Evolutionary conservation across 164 flowering plant genomes (phyloP), one percentile per base, ranked within the genome.

Genomic region (Stephania cephalantha): DNA sequence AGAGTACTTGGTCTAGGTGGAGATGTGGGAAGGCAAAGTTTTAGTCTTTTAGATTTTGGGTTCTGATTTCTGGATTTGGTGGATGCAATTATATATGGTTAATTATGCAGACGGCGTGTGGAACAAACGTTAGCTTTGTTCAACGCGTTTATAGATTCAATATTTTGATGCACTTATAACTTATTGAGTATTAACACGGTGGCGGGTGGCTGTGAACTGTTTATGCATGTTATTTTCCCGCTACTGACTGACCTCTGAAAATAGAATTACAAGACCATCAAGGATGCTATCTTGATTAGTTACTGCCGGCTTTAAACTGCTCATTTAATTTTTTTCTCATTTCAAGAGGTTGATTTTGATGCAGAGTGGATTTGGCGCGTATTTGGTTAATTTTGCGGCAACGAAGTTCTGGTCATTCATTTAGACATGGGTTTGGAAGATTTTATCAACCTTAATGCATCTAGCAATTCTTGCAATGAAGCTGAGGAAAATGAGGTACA

Each of bases 401-500:
- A 35, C 5, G 30, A 69, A 53, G n/a, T 71, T 66, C 12, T 61
- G 9, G 30, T 63, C 61, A 25, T 63, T 69, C n/a, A 7, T 70
- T 48, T 68, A 35, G 75, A 69, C 61, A 91, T 90, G 94, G 91
- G 74, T 35, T 70, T 77, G 45, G 89, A 84, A 81, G 88, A 88
- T 69, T 71, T 80, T 15, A 84, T 86, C 42, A 78, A 75, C 69
- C 81, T 83, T 67, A 74, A 77, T 6, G 65, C 81, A 75, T 74
- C 81, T 50, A 75, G 77, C 55, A 79, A 44, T 71, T 79, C 84
- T 77, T 82, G 8, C 7, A 71, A 65, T 78, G 83, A 48, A 66
- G 78, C 48, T 77, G 87, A 79, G 77, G 71, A 72, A 45, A 73
- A 79, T 75, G 80, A 75, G 50, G 9, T 64, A 63, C n/a, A 46